Evolutionary conservation across 2,329 filamentous ascomycete species (phyloP), one percentile per base, ranked within the genome.

Genomic region (Mycosphaerella sp.): DNA sequence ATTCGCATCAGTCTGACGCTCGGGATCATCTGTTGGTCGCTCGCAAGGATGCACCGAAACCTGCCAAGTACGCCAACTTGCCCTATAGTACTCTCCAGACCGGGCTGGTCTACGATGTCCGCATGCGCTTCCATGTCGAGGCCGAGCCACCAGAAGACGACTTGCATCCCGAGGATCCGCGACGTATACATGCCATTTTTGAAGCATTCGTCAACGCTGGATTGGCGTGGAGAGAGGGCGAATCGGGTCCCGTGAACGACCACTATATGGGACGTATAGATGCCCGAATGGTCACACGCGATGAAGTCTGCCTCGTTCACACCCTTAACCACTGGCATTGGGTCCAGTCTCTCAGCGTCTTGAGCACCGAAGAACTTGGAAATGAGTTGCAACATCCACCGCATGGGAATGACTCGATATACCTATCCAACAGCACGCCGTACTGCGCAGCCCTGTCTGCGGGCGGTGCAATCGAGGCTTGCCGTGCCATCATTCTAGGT

Each of bases 71-170:
- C 53, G 50, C 64, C n/a, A 50, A 59, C 2, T 59, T 73, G 9
- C 70, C 71, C 1, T 72, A 74, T 53, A 62, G 67, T 3, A 69
- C 68, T 0, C 62, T 62, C 3, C 67, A 67, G 56, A 76, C 76
- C 7, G 76, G 76, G 0, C 66, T 78, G 2, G 74, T 78, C 61
- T 98, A 97, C 68, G 93, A 98, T 73, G 84, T 89, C 54, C 83
- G 92, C 32, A 98, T 98, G 93, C 89, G 93, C 57, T 86, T 95
- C 57, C 93, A 98, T 69, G 87, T 90, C 51, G 95, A 96, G 67
- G 75, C 78, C 2, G 73, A 75, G 3, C 71, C 75, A 14, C 59
- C 65, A 0, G 69, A 70, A 29, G 80, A 84, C 45, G 86, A 92
- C 21, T 85, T 95, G 48, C 93, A 98, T 66, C 93, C 93, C 0